Conservation (phyloP, 306 rosid species). For the Fragaria iinumae region DNA sequence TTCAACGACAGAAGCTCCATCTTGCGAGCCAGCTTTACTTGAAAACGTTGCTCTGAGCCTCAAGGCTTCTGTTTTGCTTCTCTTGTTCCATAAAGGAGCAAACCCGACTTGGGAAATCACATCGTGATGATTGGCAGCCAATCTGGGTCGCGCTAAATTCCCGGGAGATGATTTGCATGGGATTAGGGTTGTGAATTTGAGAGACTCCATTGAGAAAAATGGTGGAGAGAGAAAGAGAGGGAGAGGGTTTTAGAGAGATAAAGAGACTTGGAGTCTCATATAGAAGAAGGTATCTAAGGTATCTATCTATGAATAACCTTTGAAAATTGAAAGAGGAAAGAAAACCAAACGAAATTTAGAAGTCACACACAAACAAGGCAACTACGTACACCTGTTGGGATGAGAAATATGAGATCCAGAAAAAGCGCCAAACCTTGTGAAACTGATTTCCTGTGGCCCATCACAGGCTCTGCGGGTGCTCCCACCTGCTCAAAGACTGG, state of each 20-base stretch:
- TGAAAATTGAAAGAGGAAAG: constrained; percentile 11
- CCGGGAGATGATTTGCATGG: constrained; percentile 26
- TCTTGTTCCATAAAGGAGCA: constrained; percentile 19
- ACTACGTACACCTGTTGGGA: constrained; percentile 17
- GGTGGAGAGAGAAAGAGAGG: not conserved
- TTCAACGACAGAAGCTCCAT: constrained; percentile 28
- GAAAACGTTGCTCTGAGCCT: constrained; percentile 18
- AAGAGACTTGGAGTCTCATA: constrained; percentile 10
- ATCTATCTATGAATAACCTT: constrained; percentile 7
- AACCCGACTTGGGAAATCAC: constrained; percentile 24
- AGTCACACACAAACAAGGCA: not conserved
- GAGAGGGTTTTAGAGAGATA: constrained; percentile 4
- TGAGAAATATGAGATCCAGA: constrained; percentile 32
- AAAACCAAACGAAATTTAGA: not conserved
- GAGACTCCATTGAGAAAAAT: constrained; percentile 47
- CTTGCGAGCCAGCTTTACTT: constrained; percentile 23
- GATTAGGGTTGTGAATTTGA: constrained; percentile 27
- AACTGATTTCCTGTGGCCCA: not conserved
- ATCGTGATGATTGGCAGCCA: not conserved
- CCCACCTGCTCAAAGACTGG: not conserved
- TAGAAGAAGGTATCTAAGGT: constrained; percentile 33
- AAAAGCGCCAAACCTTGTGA: constrained; percentile 30
- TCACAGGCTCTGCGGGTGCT: not conserved
- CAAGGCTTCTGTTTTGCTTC: constrained; percentile 19
- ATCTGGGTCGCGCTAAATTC: constrained; percentile 7